A percentile compares a stretch with the other conserved stretches of the same genome.
phyloP scores from a whole-genome alignment of 75 land plant genomes.

The Sequoia sempervirens region DNA sequence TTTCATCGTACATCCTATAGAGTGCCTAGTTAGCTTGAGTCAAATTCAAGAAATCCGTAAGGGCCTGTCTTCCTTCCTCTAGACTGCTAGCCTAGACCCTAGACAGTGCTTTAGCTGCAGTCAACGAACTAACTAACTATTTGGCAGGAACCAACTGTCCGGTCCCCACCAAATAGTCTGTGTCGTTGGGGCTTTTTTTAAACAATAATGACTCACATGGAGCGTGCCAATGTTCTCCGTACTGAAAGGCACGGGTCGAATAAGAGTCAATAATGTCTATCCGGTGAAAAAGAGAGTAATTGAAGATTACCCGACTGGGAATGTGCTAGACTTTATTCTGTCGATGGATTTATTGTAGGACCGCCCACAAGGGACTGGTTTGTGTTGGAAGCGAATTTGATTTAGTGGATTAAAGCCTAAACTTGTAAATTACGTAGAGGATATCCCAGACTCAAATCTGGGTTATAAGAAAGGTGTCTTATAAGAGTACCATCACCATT shows the following conservation, averaged over 20 bases:
- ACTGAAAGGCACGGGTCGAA: neutral
- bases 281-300: neutral
- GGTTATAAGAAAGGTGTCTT: neutral
- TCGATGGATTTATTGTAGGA: neutral
- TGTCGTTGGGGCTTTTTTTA: neutral
- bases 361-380: neutral
- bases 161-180: neutral
- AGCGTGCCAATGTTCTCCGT: neutral
- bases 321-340: no score
- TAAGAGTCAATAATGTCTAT: no score
- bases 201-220: neutral
- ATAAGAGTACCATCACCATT: neutral
- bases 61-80: no score
- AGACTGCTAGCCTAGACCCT: neutral
- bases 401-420: neutral
- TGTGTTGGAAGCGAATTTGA: no score
- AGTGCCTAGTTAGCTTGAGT: no score
- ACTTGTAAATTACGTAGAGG: neutral
- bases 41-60: no score
- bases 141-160: neutral
- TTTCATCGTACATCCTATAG: no score
- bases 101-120: neutral
- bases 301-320: no score
- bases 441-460: neutral
- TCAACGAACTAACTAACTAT: neutral